Base-by-base conservation (phyloP, 2,329 filamentous ascomycete genomes). In the Colletotrichum karsti region DNA sequence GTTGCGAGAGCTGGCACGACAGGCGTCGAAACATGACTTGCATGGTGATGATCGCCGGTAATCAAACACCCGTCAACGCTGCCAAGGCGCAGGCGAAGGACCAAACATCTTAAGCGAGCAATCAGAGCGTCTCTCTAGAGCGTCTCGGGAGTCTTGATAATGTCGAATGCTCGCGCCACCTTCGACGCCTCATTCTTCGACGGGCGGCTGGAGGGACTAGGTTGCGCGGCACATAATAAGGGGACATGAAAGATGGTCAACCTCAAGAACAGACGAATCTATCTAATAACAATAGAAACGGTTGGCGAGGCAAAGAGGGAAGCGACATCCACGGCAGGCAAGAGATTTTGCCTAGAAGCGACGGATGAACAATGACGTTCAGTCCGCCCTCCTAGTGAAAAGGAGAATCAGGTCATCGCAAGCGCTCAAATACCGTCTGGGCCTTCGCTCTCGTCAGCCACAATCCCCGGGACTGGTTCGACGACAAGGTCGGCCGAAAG, bases 231-330 rank as follows among this genome's bases (percentile, higher is more conserved):
- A n/a, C n/a, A n/a, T n/a, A n/a, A n/a, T 13, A 33, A n/a, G 39
- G 28, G 46, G 7, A 18, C 18, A 46, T 41, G 33, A 37, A 44
- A 26, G 6, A 28, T 26, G 18, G 7, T 2, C 12, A 7, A 35
- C 63, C 41, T 51, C 24, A 24, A 18, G 37, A 37, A 22, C 3
- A 28, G 7, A 26, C 4, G 24, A 51, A 48, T n/a, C n/a, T n/a
- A n/a, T n/a, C n/a, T n/a, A n/a, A n/a, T n/a, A 58, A 41, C 20
- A 58, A 54, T 35, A 13, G 13, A 53, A 54, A 67, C 64, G 64
- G 60, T 42, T 35, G 35, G 37, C 30, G 39, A 48, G 35, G 37
- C 28, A 18, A 48, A 35, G 18, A 3, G 12, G n/a, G 26, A 20
- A n/a, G 15, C 3, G 54, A 28, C 28, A 28, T 13, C 28, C 4